These are phyloP conservation scores for Cucumis sativus DNA, from an alignment of 306 rosid species.

Conservation along the genomic window Cucumber_9930_V3 NC_026655.2:5428501-5429000, in stretches of 20 bases:
- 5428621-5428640: constrained; percentile 29
- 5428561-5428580: not conserved
- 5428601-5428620: not conserved
- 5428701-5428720: constrained; percentile 20
- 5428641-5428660: constrained; percentile 29
- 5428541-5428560: not conserved
- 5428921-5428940: not conserved
- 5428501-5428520: constrained; percentile 78
- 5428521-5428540: constrained; percentile 72
- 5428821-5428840: constrained; percentile 3
- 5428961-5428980: constrained; percentile 62
- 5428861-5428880: too few species aligned
- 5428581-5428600: not conserved
- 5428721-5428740: constrained; percentile 15
- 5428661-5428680: constrained; percentile 21
- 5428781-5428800: constrained; percentile 19
- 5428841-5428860: not conserved
- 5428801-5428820: constrained; percentile 36
- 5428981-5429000: constrained; percentile 64
- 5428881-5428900: too few species aligned
- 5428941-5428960: not conserved
- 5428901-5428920: not conserved
- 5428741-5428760: constrained; percentile 27
- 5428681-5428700: constrained; percentile 16
- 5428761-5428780: constrained; percentile 18